Evolutionary conservation across 495 filamentous ascomycete genomes (phyloP).

Genomic region (Penicillium ochrochloron): DNA sequence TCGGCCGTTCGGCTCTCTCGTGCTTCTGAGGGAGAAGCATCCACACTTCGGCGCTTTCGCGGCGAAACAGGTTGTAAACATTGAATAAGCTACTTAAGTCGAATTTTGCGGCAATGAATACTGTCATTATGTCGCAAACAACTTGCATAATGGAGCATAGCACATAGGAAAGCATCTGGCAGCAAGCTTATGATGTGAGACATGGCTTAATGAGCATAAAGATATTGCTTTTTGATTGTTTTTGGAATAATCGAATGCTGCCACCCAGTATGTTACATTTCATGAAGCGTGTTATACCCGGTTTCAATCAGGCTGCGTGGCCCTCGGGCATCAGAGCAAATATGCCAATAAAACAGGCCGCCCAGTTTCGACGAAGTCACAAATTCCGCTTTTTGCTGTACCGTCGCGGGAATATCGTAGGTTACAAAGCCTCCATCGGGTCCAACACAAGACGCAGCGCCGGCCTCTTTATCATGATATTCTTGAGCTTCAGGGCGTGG

Average conservation of each 20-base stretch:
- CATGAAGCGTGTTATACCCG: slow-evolving; percentile 73
- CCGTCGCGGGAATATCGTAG: slow-evolving; percentile 84
- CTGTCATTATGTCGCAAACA: background rate
- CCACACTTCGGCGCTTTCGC: slow-evolving; percentile 16
- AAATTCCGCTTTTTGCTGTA: slow-evolving; percentile 82
- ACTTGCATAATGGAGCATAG: background rate
- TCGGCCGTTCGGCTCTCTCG: slow-evolving; percentile 29
- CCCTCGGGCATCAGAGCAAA: slow-evolving; percentile 73
- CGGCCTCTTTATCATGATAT: slow-evolving; percentile 66
- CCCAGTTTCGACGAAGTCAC: slow-evolving; percentile 77
- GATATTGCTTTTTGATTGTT: slow-evolving; percentile 4
- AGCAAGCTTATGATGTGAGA: background rate
- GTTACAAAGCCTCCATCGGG: slow-evolving; percentile 85
- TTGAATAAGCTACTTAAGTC: background rate
- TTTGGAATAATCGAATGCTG: background rate
- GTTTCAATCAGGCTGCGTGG: slow-evolving; percentile 74
- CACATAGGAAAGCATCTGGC: background rate
- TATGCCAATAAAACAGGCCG: slow-evolving; percentile 91
- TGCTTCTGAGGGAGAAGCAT: background rate
- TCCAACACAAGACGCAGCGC: slow-evolving; percentile 78
- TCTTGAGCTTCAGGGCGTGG: slow-evolving; percentile 74
- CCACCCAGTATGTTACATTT: slow-evolving; percentile 36
- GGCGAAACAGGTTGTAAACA: slow-evolving; percentile 6
- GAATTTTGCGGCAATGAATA: background rate
- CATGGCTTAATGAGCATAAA: background rate